Base-by-base conservation (phyloP, 768 basidiomycete genomes). In the Hebeloma cylindrosporum region DNA sequence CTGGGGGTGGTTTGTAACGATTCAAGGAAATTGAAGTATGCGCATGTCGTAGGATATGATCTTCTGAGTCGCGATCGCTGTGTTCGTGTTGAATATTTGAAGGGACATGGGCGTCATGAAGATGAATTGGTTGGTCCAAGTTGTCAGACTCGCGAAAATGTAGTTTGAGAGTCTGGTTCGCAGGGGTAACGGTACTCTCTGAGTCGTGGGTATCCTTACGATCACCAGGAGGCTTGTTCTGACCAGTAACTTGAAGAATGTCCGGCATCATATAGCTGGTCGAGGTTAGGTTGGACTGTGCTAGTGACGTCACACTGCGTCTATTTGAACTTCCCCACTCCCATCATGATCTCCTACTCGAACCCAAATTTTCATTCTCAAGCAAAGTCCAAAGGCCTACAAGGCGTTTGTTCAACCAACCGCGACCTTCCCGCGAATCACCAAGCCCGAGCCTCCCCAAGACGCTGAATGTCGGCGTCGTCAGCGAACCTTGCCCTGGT, bases 401-500 rank as follows among this genome's bases (percentile, higher is more conserved):
- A 25, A 80, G 72, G 13, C 61, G 62, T 29, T 69, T 62, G 11
- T 74, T 72, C 22, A 87, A 69, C 83, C 85, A 87, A 11, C 59
- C 62, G 18, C 84, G 55, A 9, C 79, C 71, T 9, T 73, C 77
- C 28, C 82, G 72, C 42, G 82, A 85, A 31, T 68, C 21, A 83
- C 83, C 16, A 88, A 57, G 80, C 73, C 45, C 68, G 70, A 38
- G 75, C 71, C 17, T 68, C 63, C 5, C 78, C 74, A 9, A 85
- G 71, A 7, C 83, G 75, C 69, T 80, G 75, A 54, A 87, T 77
- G 48, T 85, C 84, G 14, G 59, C 59, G 48, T 85, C 84, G 14
- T 59, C 59, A 13, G 72, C 58, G 57, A 82, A 87, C 8, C 79
- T 67, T 14, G 74, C 71, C 2, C 65, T 56, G 0, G 79, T 75